A percentile compares a stretch with the other conserved stretches of the same genome.
These are phyloP conservation scores for Wickerhamomyces bovis DNA, from an alignment of 805 yeast genomes.

Conservation along the genomic window DNA sequence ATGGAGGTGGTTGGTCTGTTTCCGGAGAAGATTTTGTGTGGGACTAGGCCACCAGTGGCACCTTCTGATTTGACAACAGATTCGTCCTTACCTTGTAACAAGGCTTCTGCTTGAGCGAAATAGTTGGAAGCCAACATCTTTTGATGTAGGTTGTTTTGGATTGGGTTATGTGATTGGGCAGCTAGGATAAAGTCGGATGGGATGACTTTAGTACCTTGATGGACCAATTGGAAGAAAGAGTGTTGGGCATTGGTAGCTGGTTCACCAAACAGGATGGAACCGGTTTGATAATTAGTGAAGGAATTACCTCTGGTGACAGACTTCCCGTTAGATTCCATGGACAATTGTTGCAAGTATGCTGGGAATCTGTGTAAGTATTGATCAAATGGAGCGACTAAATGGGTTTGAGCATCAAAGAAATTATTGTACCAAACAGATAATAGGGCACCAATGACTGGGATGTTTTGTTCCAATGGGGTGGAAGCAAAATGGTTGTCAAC, in stretches of 20 bases:
- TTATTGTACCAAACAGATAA: conserved; percentile 97
- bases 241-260: conserved; percentile 99
- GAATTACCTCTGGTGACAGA: conserved; percentile 89
- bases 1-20: conserved; percentile 99
- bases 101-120: conserved; percentile 97
- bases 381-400: conserved; percentile 96
- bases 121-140: conserved; percentile 98
- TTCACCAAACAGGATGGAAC: conserved; percentile 94
- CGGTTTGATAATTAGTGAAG: conserved; percentile 92
- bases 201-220: conserved; percentile 96
- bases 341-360: conserved; percentile 96
- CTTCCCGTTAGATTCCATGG: conserved; percentile 99
- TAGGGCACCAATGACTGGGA: conserved; percentile 90
- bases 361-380: conserved; percentile 99
- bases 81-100: conserved; percentile 91
- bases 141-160: conserved; percentile 91
- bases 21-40: conserved; percentile 96
- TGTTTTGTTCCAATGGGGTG: conserved; percentile 85
- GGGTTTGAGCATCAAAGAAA: conserved; percentile 97
- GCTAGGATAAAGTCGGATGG: conserved; percentile 97
- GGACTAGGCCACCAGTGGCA: conserved; percentile 76
- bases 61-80: conserved; percentile 85
- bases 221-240: conserved; percentile 98
- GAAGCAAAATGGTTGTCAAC: conserved; percentile 84
- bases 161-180: conserved; percentile 97